Evolutionary conservation across 2,329 filamentous ascomycete genomes (phyloP).

Genomic region (Thyridium curvatum): DNA sequence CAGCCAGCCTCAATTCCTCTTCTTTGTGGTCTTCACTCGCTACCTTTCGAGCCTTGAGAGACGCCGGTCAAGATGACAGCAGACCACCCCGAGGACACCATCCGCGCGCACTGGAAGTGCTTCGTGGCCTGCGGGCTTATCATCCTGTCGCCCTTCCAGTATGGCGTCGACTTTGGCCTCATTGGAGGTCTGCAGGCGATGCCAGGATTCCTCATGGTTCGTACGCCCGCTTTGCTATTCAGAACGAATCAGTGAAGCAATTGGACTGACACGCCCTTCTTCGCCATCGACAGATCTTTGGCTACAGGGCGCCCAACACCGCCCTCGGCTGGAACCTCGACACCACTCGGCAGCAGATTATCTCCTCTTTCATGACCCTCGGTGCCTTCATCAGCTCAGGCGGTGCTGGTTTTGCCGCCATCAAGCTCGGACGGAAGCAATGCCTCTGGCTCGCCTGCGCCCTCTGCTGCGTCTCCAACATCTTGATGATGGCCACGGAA

Average conservation of each 20-base stretch:
- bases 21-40: too few species aligned
- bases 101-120: slow-evolving; percentile 2
- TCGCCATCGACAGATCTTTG: slow-evolving; percentile 15
- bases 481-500: slow-evolving; percentile 47
- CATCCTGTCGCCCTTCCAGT: slow-evolving; percentile 39
- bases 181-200: slow-evolving; percentile 42
- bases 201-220: slow-evolving; percentile 34
- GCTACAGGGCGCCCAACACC: slow-evolving; percentile 17
- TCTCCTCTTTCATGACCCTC: slow-evolving; percentile 31
- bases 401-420: slow-evolving; percentile 23
- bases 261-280: slow-evolving; percentile 2
- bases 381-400: slow-evolving; percentile 29
- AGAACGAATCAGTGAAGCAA: too few species aligned
- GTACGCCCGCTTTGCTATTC: slow-evolving; percentile 2
- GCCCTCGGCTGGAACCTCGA: slow-evolving; percentile 30
- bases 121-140: slow-evolving; percentile 29
- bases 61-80: background rate
- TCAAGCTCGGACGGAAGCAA: slow-evolving; percentile 23
- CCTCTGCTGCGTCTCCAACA: slow-evolving; percentile 38
- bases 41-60: too few species aligned
- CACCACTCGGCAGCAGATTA: slow-evolving; percentile 27
- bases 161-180: slow-evolving; percentile 41
- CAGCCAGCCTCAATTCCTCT: too few species aligned
- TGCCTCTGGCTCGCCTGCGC: slow-evolving; percentile 34
- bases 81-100: slow-evolving; percentile 1